These are phyloP conservation scores for Backusella sp. DNA, from an alignment of 192 early-diverging fungal genomes.

Conservation along the genomic window DNA sequence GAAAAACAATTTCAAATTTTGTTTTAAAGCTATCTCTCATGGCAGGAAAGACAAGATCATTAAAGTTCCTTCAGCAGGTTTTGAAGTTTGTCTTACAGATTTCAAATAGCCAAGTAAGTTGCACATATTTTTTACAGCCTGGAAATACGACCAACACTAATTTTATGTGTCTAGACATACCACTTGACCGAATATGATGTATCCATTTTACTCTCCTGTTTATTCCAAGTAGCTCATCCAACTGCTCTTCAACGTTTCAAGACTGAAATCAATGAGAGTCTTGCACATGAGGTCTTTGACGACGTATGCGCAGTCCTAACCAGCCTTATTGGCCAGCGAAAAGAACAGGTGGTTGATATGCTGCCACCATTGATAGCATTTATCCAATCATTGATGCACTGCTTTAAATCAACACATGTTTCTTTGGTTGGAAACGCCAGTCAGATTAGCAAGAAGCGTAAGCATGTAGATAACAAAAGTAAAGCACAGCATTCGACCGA, in stretches of 20 bases:
- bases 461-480: conserved; percentile 11
- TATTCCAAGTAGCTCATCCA: conserved; percentile 20
- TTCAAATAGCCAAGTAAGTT: conserved; percentile 32
- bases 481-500: background rate
- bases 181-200: conserved; percentile 43
- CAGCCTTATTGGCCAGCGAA: conserved; percentile 47
- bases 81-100: conserved; percentile 41
- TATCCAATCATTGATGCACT: conserved; percentile 54
- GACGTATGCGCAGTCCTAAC: conserved; percentile 49
- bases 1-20: conserved; percentile 36
- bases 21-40: conserved; percentile 39
- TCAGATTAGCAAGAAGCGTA: background rate
- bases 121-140: background rate
- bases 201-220: conserved; percentile 38
- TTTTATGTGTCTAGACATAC: conserved; percentile 25
- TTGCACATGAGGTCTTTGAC: conserved; percentile 46
- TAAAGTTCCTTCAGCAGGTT: conserved; percentile 29
- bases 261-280: conserved; percentile 1
- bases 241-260: conserved; percentile 1
- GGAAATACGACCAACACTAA: no score
- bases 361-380: conserved; percentile 47
- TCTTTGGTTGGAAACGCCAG: conserved; percentile 31
- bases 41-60: conserved; percentile 35
- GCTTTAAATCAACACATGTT: conserved; percentile 53
- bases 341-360: conserved; percentile 50